These are phyloP conservation scores for Suillus discolor DNA, from an alignment of 768 basidiomycete genomes.

Conservation along the genomic window DNA sequence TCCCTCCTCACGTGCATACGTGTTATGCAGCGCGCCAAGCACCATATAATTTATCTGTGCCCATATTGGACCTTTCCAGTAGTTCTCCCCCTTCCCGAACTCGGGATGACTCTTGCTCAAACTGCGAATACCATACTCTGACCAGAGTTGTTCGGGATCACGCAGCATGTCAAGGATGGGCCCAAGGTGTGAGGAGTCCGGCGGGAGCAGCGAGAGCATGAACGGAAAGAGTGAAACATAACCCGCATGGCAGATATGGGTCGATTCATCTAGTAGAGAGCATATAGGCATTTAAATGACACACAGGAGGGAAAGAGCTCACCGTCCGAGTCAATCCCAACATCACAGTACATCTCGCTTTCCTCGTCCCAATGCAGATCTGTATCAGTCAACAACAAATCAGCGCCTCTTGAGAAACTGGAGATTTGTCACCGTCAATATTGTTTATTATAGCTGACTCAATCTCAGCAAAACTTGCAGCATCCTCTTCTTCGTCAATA, in stretches of 20 bases:
- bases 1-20: conserved; percentile 77
- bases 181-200: conserved; percentile 78
- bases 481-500: conserved; percentile 85
- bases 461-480: conserved; percentile 70
- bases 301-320: conserved; percentile 16
- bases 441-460: conserved; percentile 83
- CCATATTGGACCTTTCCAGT: conserved; percentile 98
- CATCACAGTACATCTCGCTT: conserved; percentile 92
- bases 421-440: conserved; percentile 66
- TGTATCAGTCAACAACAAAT: conserved; percentile 28
- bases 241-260: conserved; percentile 88
- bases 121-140: conserved; percentile 85
- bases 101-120: conserved; percentile 86
- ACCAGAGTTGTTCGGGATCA: conserved; percentile 90
- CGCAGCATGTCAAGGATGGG: conserved; percentile 78
- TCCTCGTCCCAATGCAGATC: conserved; percentile 95
- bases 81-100: conserved; percentile 92
- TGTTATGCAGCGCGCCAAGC: conserved; percentile 76
- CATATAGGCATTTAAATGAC: no score
- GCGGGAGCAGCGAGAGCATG: conserved; percentile 76
- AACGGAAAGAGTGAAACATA: conserved; percentile 96
- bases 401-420: conserved; percentile 11
- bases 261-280: conserved; percentile 67
- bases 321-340: conserved; percentile 85
- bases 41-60: conserved; percentile 97